Percentiles rank a stretch among this genome's conserved stretches.
Evolutionary conservation across 2,329 filamentous ascomycete species (phyloP).

Genomic region (Exophiala spinifera): DNA sequence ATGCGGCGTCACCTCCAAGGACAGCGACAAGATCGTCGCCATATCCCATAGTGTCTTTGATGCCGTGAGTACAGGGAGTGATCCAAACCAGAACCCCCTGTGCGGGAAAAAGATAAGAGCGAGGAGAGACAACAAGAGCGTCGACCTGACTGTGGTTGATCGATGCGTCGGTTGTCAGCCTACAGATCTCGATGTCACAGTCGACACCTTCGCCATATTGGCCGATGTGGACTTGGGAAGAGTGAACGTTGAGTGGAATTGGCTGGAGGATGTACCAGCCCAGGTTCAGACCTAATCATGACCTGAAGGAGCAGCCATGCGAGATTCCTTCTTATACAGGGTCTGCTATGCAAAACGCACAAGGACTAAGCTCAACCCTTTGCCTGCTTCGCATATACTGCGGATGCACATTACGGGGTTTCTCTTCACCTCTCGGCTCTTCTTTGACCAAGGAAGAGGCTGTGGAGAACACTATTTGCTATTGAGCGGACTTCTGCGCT

Average conservation of each 20-base stretch:
- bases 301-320: not conserved
- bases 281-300: constrained; percentile 12
- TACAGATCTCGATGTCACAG: constrained; percentile 51
- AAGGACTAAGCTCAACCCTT: not conserved
- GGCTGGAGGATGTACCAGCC: constrained; percentile 42
- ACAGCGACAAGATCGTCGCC: constrained; percentile 61
- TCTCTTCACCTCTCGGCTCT: not conserved
- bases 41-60: constrained; percentile 68
- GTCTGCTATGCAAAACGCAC: not conserved
- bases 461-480: not conserved
- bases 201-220: constrained; percentile 47
- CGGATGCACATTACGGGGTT: too few relatives aligned
- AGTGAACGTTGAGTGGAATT: constrained; percentile 51
- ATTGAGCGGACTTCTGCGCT: not conserved
- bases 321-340: too few relatives aligned
- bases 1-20: constrained; percentile 59
- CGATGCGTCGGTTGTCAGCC: constrained; percentile 55
- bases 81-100: constrained; percentile 64
- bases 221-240: constrained; percentile 47
- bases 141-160: constrained; percentile 66
- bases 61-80: constrained; percentile 48
- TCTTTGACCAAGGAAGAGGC: not conserved
- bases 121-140: constrained; percentile 49
- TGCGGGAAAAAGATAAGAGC: constrained; percentile 68
- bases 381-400: not conserved